These are phyloP conservation scores for Hirschioporus abietinus DNA, from an alignment of 768 basidiomycete genomes.

Conservation along the genomic window DNA sequence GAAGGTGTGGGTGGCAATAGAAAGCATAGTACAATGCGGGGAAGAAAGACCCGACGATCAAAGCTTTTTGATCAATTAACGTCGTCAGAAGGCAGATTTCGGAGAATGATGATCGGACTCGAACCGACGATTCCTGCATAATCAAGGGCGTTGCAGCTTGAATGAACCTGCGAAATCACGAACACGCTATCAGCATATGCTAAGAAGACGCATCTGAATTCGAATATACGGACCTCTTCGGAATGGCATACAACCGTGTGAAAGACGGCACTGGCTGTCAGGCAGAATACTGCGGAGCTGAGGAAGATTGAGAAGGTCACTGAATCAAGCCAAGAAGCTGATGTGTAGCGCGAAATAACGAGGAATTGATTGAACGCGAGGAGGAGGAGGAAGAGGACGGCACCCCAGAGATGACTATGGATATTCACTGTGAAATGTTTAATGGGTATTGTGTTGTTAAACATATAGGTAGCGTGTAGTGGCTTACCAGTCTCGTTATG, in stretches of 20 bases:
- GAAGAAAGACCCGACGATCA: slow-evolving; percentile 75
- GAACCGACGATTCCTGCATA: slow-evolving; percentile 75
- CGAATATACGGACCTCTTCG: slow-evolving; percentile 40
- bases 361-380: slow-evolving; percentile 46
- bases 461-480: neutral
- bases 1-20: slow-evolving; percentile 54
- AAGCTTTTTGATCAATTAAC: slow-evolving; percentile 30
- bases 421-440: slow-evolving; percentile 61
- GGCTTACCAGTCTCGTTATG: slow-evolving; percentile 72
- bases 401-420: slow-evolving; percentile 73
- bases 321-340: slow-evolving; percentile 56
- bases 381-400: slow-evolving; percentile 53
- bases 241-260: slow-evolving; percentile 77
- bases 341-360: slow-evolving; percentile 46
- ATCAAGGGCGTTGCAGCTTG: slow-evolving; percentile 60
- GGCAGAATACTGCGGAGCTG: slow-evolving; percentile 64
- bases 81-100: neutral
- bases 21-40: slow-evolving; percentile 77
- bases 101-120: slow-evolving; percentile 10
- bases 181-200: slow-evolving; percentile 9
- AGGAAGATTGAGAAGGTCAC: slow-evolving; percentile 63
- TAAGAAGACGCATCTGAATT: slow-evolving; percentile 3
- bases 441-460: slow-evolving; percentile 7
- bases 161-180: slow-evolving; percentile 41
- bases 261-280: slow-evolving; percentile 64